Evolutionary conservation across 108 stramenopile genomes (phyloP), one percentile per base, ranked within the genome.

Genomic region (Nitzschia putrida): DNA sequence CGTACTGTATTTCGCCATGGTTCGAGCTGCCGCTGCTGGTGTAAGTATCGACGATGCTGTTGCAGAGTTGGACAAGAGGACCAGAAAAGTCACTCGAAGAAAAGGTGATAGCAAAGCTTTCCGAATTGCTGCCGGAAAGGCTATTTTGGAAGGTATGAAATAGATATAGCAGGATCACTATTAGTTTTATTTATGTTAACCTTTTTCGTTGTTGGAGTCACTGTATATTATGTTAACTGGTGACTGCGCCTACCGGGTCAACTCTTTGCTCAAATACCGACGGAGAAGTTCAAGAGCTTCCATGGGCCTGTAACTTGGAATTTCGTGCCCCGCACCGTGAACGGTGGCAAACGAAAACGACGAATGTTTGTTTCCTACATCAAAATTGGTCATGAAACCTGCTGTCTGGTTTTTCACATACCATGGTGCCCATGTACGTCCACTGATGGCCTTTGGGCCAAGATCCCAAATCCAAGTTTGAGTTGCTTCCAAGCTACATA

Each of bases 1-100:
- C 80, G 90, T 99, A 0, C 64, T 97, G 42, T 99, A 99, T 74
- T 99, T 99, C 80, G 93, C 92, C 57, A 92, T 99, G 91, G 91
- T 86, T 10, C 78, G 92, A n/a, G 95, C 95, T 23, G 91, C 79
- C 14, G 90, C 90, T 71, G 96, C 88, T 45, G 96, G 96, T 20
- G 98, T 97, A 6, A 85, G 85, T 53, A 80, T 97, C 23, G 94
- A 92, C 65, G 96, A 97, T 76, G 95, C 97, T 1, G 90, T 88
- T 6, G 77, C 78, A 34, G 91, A 89, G 64, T 77, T 98, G 56
- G 95, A 97, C 71, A 60, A 65, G 68, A 88, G 97, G 61, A 80
- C 94, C 8, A 79, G 91, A 47, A 97, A 97, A 88, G 94, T 98
- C 8, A 94, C 94, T 43, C 77, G 98, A 61, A 82, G 98, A 23